Evolutionary conservation across 2,329 filamentous ascomycete species (phyloP), one percentile per base, ranked within the genome.

Genomic region (Neofusicoccum laricinum): DNA sequence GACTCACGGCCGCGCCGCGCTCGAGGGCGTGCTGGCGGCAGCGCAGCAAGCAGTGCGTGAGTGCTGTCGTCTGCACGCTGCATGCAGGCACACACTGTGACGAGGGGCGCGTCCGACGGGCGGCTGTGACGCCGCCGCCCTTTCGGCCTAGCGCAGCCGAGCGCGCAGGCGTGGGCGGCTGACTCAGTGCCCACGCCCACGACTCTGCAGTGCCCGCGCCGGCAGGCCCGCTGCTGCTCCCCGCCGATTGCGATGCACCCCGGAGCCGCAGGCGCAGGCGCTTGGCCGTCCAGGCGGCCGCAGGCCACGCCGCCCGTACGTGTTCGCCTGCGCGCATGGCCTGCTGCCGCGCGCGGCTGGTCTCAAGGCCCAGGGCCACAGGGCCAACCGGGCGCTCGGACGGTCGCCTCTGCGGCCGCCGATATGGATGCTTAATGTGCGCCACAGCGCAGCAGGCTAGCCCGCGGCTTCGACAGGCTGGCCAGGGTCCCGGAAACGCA

Each of bases 391-490:
- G 21, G 40, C 12, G 25, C 53, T 32, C 53, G 53, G 38, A 21
- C 53, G 53, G 53, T 43, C 53, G 38, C 38, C 19, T 41, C 53
- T 43, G 38, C 38, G 53, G 38, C 53, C 53, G 53, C 53, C 36
- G 55, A 32, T 17, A 43, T 57, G 55, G 55, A 36, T 59, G 55
- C 55, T 59, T 46, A 38, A 46, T 59, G 30, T 19, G 30, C 53
- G 55, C 55, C 55, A 59, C 55, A 10, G 49, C 49, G 49, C 45
- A 48, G 51, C 51, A 36, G 55, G 43, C 43, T 46, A 45, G 55
- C 40, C 15, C 15, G 40, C 25, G 25, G 25, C 25, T 30, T 30
- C 25, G 25, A 30, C 25, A 30, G 25, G 25, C 4, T 30, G 25
- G 25, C 25, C 25, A 30, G 25, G 25, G 25, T 30, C 25, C 25